A percentile compares a stretch with the other conserved stretches of the same genome.
Evolutionary conservation across 345 rosid species (phyloP).

Genomic region (Citrus glauca): DNA sequence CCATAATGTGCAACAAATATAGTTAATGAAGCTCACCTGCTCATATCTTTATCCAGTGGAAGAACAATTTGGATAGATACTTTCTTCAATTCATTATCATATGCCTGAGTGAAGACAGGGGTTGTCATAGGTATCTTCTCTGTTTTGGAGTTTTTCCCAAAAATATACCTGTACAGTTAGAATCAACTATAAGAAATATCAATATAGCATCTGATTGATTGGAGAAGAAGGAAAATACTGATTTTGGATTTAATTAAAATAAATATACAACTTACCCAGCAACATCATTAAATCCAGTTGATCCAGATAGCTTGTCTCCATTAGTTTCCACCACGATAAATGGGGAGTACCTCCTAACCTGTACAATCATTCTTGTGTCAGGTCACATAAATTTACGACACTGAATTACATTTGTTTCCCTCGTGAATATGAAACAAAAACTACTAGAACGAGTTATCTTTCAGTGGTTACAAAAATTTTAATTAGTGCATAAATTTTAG

Average conservation of each 20-base stretch:
- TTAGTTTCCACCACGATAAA: slow-evolving; percentile 75
- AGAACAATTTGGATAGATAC: slow-evolving; percentile 83
- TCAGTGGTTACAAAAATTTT: not conserved
- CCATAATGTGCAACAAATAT: not conserved
- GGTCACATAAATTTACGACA: not conserved
- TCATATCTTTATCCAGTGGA: slow-evolving; percentile 61
- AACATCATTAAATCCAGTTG: slow-evolving; percentile 66
- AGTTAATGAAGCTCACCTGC: slow-evolving; percentile 38
- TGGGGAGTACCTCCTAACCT: slow-evolving; percentile 67
- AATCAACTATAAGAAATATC: slow-evolving; percentile 7
- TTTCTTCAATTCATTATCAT: slow-evolving; percentile 40
- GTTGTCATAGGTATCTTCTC: slow-evolving; percentile 79
- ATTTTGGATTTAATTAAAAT: not conserved
- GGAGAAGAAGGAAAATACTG: not conserved
- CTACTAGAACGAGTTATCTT: not conserved
- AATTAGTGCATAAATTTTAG: not conserved
- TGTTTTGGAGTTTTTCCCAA: slow-evolving; percentile 55
- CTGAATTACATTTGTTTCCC: not conserved
- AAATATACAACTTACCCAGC: slow-evolving; percentile 49
- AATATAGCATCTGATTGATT: not conserved
- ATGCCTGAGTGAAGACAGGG: slow-evolving; percentile 72
- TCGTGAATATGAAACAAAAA: not conserved
- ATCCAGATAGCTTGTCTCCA: slow-evolving; percentile 75
- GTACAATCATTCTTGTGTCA: slow-evolving; percentile 1
- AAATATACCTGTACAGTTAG: slow-evolving; percentile 51